Evolutionary conservation across 306 rosid species (phyloP).

Genomic region (Mimosa pudica): DNA sequence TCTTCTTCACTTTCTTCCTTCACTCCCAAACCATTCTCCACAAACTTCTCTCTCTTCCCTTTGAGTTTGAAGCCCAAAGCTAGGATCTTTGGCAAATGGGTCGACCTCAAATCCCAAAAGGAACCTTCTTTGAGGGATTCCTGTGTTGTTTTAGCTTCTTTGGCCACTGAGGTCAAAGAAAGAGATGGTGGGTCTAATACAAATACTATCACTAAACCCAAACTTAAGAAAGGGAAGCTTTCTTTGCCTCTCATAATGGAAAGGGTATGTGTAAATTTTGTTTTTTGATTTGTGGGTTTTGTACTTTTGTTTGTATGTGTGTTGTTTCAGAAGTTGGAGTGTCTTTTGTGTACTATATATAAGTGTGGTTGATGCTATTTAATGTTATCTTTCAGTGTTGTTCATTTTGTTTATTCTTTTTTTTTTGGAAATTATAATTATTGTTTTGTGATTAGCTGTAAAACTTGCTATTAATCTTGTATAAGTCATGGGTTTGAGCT

Average conservation of each 20-base stretch:
- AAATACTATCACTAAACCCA: slow-evolving; percentile 32
- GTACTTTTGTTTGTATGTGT: slow-evolving; percentile 28
- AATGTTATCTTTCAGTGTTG: not conserved
- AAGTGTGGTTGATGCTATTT: slow-evolving; percentile 16
- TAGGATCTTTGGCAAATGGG: slow-evolving; percentile 33
- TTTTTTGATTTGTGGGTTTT: slow-evolving; percentile 13
- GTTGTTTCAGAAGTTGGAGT: slow-evolving; percentile 11
- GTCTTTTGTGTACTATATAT: slow-evolving; percentile 5
- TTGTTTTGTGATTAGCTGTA: not conserved
- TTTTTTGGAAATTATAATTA: not conserved
- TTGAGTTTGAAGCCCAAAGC: slow-evolving; percentile 33
- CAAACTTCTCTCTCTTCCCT: slow-evolving; percentile 40
- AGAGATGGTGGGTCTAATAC: slow-evolving; percentile 31
- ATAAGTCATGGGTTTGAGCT: not conserved
- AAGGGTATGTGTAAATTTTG: slow-evolving; percentile 49
- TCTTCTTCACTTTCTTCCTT: slow-evolving; percentile 53
- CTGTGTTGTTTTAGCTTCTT: slow-evolving; percentile 47
- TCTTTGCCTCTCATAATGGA: slow-evolving; percentile 65
- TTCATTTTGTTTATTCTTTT: not conserved
- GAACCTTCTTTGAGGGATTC: slow-evolving; percentile 24
- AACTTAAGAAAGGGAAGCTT: slow-evolving; percentile 65
- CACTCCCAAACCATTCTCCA: slow-evolving; percentile 44
- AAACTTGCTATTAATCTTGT: not conserved
- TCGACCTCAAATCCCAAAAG: slow-evolving; percentile 35
- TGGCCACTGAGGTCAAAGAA: slow-evolving; percentile 47